Conservation (phyloP, 2,329 filamentous ascomycete genomes). For the Periconia digitata region DNA sequence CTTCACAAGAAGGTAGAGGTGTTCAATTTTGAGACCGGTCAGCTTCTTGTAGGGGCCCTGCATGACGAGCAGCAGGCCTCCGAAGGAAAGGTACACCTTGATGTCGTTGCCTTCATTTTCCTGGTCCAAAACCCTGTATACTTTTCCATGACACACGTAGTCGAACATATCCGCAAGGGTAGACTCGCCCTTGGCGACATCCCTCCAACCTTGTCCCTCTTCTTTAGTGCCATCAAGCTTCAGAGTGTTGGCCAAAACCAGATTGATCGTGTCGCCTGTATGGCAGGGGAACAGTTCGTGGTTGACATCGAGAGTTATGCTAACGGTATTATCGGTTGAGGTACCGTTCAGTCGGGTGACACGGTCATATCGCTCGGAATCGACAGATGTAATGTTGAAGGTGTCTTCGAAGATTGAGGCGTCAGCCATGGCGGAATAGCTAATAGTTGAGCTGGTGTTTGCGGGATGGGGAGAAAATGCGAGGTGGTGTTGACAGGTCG, state of each 20-base stretch:
- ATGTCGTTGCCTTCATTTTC: constrained; percentile 74
- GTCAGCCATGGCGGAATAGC: constrained; percentile 66
- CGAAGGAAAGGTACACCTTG: constrained; percentile 92
- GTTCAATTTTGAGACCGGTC: constrained; percentile 85
- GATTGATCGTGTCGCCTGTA: constrained; percentile 73
- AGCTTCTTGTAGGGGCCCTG: constrained; percentile 96
- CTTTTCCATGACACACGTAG: constrained; percentile 86
- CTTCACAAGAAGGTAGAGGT: constrained; percentile 91
- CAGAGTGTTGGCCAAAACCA: constrained; percentile 83
- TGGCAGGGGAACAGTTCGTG: constrained; percentile 82
- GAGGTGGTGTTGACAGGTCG: constrained; percentile 1
- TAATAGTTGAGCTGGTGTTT: background rate
- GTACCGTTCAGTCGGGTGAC: constrained; percentile 82
- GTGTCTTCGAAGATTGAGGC: constrained; percentile 91
- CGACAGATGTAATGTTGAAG: constrained; percentile 78
- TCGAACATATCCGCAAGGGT: constrained; percentile 77
- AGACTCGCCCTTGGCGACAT: constrained; percentile 50
- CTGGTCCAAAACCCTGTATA: constrained; percentile 80
- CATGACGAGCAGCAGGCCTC: constrained; percentile 84
- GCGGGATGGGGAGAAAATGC: background rate
- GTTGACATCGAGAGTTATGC: constrained; percentile 90
- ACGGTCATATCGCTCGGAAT: constrained; percentile 91
- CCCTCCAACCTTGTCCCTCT: constrained; percentile 66
- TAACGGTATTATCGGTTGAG: constrained; percentile 74
- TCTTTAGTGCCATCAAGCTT: constrained; percentile 77